Base-by-base conservation (phyloP, 1,284 basidiomycete species). In the Neotropicomus parvogracilis region DNA sequence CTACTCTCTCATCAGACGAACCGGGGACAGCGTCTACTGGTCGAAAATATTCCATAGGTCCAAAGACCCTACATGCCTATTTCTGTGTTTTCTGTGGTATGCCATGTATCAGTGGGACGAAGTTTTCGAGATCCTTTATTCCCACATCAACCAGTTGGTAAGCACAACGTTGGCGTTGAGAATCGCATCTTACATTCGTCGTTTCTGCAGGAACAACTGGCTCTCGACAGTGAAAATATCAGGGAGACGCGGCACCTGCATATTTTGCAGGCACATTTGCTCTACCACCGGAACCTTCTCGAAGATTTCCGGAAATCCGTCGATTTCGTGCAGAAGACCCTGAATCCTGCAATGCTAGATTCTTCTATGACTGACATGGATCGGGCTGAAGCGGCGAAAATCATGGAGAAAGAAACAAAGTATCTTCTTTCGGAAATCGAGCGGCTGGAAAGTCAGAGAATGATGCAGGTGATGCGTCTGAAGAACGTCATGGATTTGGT, bases 71-170 rank as follows among this genome's bases (percentile, higher is more conserved):
- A 80, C 77, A 0, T 77, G 79, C 45, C 58, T 78, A 2, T 60
- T 80, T 20, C 52, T 81, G 11, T 71, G 71, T 24, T 67, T 74
- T 35, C 57, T 81, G 39, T 81, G 79, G 78, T 77, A 79, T 56
- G 72, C 75, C 0, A 58, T 80, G 39, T 81, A 80, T 53, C 67
- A 77, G 1, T 80, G 78, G 78, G 78, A 81, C 46, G 77, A 80
- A 56, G 65, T 75, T 4, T 59, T 79, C 31, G 77, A 80, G 55
- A 51, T 57, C 7, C 56, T 80, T 28, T 74, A 75, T 47, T 51
- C 58, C 6, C 73, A 80, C 54, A 70, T 80, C 14, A 70, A 67
- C 41, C 54, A 49, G n/a, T 53, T 78, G 54, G 77, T 70, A 42
- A 37, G 68, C 58, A n/a, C 7, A 12, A 4, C 20, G 16, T 1